phyloP scores from a whole-genome alignment of 495 filamentous ascomycete species.

The Cercophora sp. region DNA sequence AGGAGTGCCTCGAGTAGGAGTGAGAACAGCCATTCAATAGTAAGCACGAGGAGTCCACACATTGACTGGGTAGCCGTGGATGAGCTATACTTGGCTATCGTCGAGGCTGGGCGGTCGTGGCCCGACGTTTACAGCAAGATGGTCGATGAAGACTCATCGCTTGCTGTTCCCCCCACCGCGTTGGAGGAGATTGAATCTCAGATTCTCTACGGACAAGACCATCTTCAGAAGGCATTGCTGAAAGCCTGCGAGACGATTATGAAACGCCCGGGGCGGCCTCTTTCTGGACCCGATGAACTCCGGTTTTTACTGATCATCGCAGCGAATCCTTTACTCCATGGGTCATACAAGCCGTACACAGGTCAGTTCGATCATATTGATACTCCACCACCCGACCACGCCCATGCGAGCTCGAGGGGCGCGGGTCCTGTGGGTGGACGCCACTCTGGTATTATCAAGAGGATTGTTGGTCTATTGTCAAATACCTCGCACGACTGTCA shows the following conservation, averaged over 20 bases:
- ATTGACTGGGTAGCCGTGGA: constrained; percentile 72
- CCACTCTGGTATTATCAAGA: constrained; percentile 82
- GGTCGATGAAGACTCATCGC: constrained; percentile 23
- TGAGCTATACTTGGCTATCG: constrained; percentile 73
- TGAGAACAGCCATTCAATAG: constrained; percentile 33
- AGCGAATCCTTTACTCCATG: constrained; percentile 73
- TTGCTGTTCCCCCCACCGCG: constrained; percentile 24
- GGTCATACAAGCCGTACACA: constrained; percentile 31
- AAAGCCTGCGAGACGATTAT: constrained; percentile 80
- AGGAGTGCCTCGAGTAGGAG: constrained; percentile 32
- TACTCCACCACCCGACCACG: constrained; percentile 6
- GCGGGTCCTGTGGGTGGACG: constrained; percentile 42
- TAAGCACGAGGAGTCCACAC: constrained; percentile 61
- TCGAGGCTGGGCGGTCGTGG: constrained; percentile 54
- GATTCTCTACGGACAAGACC: constrained; percentile 62
- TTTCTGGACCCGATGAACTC: constrained; percentile 66
- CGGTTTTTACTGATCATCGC: constrained; percentile 82
- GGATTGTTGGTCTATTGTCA: constrained; percentile 75
- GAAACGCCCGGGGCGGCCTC: constrained; percentile 73
- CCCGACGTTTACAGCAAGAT: constrained; percentile 51
- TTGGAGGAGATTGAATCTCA: constrained; percentile 55
- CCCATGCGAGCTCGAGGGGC: constrained; percentile 8
- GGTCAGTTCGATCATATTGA: constrained; percentile 30
- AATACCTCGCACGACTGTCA: constrained; percentile 75
- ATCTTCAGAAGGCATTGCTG: constrained; percentile 65